These are phyloP conservation scores for Coemansia aciculifera DNA, from an alignment of 192 early-diverging fungal genomes.

Conservation along the genomic window DNA sequence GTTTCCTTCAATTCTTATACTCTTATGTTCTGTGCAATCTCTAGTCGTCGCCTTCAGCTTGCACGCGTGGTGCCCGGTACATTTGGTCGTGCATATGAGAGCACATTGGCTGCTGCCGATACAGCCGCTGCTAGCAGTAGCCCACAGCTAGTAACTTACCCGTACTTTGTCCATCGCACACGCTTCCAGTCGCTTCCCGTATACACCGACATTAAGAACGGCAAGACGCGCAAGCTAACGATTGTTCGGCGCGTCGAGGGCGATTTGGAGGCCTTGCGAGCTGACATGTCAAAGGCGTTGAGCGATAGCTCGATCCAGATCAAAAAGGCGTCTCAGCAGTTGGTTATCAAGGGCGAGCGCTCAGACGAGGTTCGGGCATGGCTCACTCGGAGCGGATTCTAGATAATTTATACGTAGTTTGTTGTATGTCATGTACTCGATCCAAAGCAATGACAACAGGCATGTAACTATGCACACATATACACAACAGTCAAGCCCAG, in stretches of 20 bases:
- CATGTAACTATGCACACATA: background rate
- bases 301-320: constrained; percentile 30
- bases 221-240: constrained; percentile 62
- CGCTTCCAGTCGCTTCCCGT: constrained; percentile 65
- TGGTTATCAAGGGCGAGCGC: constrained; percentile 61
- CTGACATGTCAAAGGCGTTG: constrained; percentile 27
- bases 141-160: constrained; percentile 17
- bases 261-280: constrained; percentile 55
- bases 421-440: background rate
- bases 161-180: constrained; percentile 70
- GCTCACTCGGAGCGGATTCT: constrained; percentile 61
- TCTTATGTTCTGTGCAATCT: background rate
- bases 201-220: constrained; percentile 70
- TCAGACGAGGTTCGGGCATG: constrained; percentile 56
- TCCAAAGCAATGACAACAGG: background rate
- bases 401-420: background rate
- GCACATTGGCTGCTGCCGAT: constrained; percentile 26
- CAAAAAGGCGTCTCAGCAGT: constrained; percentile 52
- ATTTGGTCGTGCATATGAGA: constrained; percentile 26
- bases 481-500: background rate
- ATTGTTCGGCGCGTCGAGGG: constrained; percentile 72
- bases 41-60: background rate
- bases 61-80: background rate
- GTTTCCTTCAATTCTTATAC: background rate
- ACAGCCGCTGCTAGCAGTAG: background rate